Evolutionary conservation across 106 monocot genomes (phyloP).

Genomic region (Dioscorea dumetorum): DNA sequence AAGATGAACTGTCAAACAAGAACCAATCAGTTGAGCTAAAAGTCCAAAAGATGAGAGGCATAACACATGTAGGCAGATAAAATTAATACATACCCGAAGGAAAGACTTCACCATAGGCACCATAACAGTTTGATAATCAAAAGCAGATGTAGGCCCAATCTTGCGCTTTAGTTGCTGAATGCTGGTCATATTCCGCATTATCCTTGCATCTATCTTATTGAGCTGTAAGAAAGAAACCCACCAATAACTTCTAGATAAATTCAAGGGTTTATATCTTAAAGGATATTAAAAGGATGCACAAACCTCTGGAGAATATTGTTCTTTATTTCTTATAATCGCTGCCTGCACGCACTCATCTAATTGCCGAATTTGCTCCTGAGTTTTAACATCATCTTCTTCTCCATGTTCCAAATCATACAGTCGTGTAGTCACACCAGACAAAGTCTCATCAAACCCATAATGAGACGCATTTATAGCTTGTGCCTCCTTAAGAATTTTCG

Average conservation of each 20-base stretch:
- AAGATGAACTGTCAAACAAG: slow-evolving; percentile 39
- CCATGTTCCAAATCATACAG: slow-evolving; percentile 52
- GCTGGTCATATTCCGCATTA: slow-evolving; percentile 48
- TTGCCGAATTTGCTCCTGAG: slow-evolving; percentile 54
- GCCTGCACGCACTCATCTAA: slow-evolving; percentile 47
- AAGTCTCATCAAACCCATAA: slow-evolving; percentile 61
- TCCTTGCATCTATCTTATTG: slow-evolving; percentile 80
- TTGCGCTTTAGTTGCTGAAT: slow-evolving; percentile 67
- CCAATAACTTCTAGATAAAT: too few relatives aligned
- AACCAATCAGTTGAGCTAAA: background rate
- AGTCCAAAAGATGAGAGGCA: background rate
- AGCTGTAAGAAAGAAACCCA: slow-evolving; percentile 36
- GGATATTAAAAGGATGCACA: background rate
- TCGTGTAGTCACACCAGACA: slow-evolving; percentile 43
- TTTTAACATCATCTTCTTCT: slow-evolving; percentile 55
- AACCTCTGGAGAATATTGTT: slow-evolving; percentile 67
- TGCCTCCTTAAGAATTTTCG: slow-evolving; percentile 73
- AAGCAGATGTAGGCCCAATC: slow-evolving; percentile 61
- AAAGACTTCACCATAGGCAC: slow-evolving; percentile 78
- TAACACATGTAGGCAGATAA: background rate
- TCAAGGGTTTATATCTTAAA: too few relatives aligned
- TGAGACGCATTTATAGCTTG: slow-evolving; percentile 44
- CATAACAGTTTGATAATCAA: slow-evolving; percentile 70
- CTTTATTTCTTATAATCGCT: slow-evolving; percentile 64
- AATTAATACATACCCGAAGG: slow-evolving; percentile 42